Evolutionary conservation across 108 stramenopile genomes (phyloP).

Genomic region (Skeletonema menzelii): DNA sequence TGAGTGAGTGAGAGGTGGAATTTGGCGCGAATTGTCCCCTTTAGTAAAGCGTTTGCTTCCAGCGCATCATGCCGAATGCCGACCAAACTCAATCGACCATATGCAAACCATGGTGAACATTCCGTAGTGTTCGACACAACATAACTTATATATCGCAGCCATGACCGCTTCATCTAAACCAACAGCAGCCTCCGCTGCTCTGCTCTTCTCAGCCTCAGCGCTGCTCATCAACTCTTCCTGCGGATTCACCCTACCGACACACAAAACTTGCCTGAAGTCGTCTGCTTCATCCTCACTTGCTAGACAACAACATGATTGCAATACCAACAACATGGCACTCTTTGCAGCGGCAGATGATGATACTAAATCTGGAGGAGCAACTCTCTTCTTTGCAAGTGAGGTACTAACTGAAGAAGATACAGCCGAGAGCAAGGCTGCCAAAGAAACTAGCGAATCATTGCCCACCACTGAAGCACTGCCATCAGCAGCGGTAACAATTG

Average conservation of each 20-base stretch:
- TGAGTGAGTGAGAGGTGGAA: background rate
- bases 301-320: no score
- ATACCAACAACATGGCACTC: background rate
- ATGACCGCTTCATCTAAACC: background rate
- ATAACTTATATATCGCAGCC: no score
- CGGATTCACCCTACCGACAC: background rate
- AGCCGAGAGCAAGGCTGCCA: background rate
- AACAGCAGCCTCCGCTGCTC: background rate
- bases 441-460: background rate
- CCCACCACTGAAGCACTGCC: no score
- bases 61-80: background rate
- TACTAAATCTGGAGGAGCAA: background rate
- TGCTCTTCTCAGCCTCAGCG: background rate
- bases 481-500: background rate
- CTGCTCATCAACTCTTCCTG: background rate
- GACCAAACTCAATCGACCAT: background rate
- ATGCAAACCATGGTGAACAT: no score
- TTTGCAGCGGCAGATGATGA: background rate
- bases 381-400: conserved; percentile 5
- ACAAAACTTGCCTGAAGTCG: background rate
- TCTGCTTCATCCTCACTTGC: background rate
- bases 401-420: background rate
- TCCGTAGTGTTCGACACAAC: background rate
- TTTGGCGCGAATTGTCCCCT: background rate
- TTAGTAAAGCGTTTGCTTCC: background rate